Conservation (phyloP, 371 early-diverging fungal genomes). For the Syncephalastrum sp. region DNA sequence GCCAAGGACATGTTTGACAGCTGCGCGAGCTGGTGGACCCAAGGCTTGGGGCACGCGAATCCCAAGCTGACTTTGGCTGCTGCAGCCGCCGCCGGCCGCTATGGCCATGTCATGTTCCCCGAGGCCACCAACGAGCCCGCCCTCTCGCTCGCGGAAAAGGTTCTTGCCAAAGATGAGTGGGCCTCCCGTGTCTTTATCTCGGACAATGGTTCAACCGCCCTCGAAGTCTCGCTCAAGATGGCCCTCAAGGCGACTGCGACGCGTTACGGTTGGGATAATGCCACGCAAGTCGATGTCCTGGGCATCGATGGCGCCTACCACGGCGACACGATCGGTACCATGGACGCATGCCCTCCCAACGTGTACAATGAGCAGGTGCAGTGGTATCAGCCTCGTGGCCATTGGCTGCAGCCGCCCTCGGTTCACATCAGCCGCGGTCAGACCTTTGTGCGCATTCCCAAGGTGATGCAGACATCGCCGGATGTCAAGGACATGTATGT, state of each 20-base stretch:
- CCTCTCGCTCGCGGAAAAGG: constrained; percentile 58
- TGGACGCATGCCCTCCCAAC: constrained; percentile 80
- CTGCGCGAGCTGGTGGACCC: constrained; percentile 88
- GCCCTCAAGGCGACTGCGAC: constrained; percentile 55
- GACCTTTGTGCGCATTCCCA: constrained; percentile 48
- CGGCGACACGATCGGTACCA: constrained; percentile 85
- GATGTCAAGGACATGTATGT: constrained; percentile 3
- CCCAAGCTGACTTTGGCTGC: constrained; percentile 61
- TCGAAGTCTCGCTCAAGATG: constrained; percentile 86
- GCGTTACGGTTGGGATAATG: constrained; percentile 41
- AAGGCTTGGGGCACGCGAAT: constrained; percentile 78
- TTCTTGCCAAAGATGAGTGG: constrained; percentile 70
- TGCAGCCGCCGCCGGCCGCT: constrained; percentile 73
- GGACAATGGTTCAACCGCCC: constrained; percentile 81
- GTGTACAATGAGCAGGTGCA: constrained; percentile 73
- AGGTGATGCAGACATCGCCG: constrained; percentile 3
- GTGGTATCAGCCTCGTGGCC: constrained; percentile 77
- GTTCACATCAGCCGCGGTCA: constrained; percentile 60
- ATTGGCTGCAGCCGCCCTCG: constrained; percentile 77
- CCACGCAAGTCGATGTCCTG: constrained; percentile 53
- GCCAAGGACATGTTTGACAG: constrained; percentile 67
- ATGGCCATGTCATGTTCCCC: constrained; percentile 86
- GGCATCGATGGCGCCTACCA: constrained; percentile 81
- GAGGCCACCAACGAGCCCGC: constrained; percentile 78
- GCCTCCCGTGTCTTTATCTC: constrained; percentile 76